phyloP scores from a whole-genome alignment of 768 basidiomycete genomes.

The Lyophyllum decastes region DNA sequence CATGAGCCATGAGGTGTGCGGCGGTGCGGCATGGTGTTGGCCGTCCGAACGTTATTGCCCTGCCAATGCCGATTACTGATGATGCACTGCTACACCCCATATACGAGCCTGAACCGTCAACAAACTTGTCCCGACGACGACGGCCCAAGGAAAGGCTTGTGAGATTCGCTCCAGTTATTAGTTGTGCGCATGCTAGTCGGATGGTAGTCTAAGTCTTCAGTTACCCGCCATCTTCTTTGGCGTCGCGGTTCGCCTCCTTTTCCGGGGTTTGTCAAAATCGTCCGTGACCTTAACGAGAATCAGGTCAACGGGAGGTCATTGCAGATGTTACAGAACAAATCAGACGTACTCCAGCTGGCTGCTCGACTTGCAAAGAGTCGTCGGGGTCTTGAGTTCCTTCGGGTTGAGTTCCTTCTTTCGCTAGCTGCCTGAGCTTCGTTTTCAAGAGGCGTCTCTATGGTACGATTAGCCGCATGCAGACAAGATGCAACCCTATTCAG shows the following conservation, averaged over 20 bases:
- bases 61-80: too few species aligned
- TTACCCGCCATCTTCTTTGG: neutral
- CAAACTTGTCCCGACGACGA: neutral
- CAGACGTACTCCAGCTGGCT: constrained; percentile 3
- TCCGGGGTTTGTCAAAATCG: neutral
- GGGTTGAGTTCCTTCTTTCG: constrained; percentile 6
- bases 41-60: too few species aligned
- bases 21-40: too few species aligned
- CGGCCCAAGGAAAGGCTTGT: too few species aligned
- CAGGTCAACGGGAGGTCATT: neutral
- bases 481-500: too few species aligned
- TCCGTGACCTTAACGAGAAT: constrained; percentile 2
- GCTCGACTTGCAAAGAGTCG: constrained; percentile 17
- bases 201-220: neutral
- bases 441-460: constrained; percentile 10
- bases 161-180: too few species aligned
- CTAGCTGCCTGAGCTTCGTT: constrained; percentile 13
- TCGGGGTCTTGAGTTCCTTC: constrained; percentile 8
- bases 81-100: too few species aligned
- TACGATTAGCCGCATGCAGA: neutral
- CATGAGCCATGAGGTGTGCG: too few species aligned
- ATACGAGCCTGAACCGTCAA: too few species aligned
- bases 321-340: neutral
- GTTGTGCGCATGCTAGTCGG: neutral
- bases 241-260: constrained; percentile 1